Conservation (phyloP, 768 basidiomycete species). For the Chlorophyllum brunneum region DNA sequence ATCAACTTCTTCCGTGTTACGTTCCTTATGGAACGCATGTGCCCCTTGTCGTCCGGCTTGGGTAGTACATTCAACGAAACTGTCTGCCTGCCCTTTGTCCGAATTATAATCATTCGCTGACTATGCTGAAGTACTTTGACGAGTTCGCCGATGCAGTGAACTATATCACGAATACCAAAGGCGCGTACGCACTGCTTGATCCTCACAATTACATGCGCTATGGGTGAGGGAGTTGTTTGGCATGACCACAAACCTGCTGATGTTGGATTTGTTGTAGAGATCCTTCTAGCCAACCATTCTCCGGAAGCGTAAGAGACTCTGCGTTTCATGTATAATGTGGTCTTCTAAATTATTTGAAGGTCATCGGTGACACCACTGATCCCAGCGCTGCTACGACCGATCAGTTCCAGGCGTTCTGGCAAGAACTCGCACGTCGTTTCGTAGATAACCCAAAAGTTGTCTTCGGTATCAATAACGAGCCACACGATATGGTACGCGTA, state of each 20-base stretch:
- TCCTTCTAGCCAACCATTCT: slow-evolving; percentile 38
- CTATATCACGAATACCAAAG: slow-evolving; percentile 37
- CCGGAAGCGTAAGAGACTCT: slow-evolving; percentile 34
- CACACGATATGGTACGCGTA: slow-evolving; percentile 36
- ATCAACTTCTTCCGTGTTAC: slow-evolving; percentile 48
- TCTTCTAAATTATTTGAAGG: slow-evolving; percentile 19
- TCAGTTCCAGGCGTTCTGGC: slow-evolving; percentile 41
- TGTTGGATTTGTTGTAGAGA: slow-evolving; percentile 28
- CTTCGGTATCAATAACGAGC: slow-evolving; percentile 47
- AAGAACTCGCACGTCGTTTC: slow-evolving; percentile 38
- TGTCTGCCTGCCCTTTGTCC: slow-evolving; percentile 19
- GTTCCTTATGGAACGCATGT: slow-evolving; percentile 46
- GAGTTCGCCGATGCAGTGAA: slow-evolving; percentile 41
- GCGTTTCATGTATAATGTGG: background rate
- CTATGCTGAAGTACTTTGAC: slow-evolving; percentile 31
- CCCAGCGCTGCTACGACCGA: slow-evolving; percentile 39
- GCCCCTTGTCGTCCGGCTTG: slow-evolving; percentile 33
- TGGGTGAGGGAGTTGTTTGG: slow-evolving; percentile 28
- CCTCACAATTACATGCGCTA: slow-evolving; percentile 49
- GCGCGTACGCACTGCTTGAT: slow-evolving; percentile 39
- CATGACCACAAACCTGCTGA: background rate
- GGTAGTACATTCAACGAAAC: slow-evolving; percentile 43
- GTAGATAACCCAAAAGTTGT: slow-evolving; percentile 36
- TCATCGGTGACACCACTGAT: slow-evolving; percentile 41
- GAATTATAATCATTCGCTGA: too few species aligned